Base-by-base conservation (phyloP, 1,139 yeast genomes). In the Protomyces arabidopsidicola region DNA sequence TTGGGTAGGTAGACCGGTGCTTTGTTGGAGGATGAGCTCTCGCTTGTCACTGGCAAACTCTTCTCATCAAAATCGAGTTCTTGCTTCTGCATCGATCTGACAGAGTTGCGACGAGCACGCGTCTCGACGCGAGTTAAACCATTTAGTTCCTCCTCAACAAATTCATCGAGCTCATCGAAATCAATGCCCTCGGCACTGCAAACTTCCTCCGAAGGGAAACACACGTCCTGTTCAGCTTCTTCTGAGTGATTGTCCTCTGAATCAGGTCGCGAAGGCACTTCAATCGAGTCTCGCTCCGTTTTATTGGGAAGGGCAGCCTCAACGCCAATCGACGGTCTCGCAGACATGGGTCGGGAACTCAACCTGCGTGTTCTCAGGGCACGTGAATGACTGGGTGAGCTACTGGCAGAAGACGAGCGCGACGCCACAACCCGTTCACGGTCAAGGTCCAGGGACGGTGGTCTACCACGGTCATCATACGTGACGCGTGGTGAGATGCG, bases 201-300 rank as follows among this genome's bases (percentile, higher is more conserved):
- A 20, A 69, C 84, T 70, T 86, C 89, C 24, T 89, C 84, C 60
- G 85, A 79, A 1, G 98, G 98, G 77, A 91, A 90, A 79, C 98
- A 93, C 55, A 93, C 98, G 81, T 93, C 98, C 73, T 91, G 97
- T 72, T 91, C 98, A 0, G 97, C 90, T 72, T 88, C 95, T 51
- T 64, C 62, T 14, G 53, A 55, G 34, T 58, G 56, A 27, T 55
- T 55, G 52, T 58, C 53, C 20, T 58, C 56, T 5, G 62, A 58
- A 36, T 58, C 62, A 5, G 62, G 62, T 1, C 53, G 62, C 5
- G 62, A 58, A 12, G 62, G 62, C 20, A 55, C 62, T 31, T 58
- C 62, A 35, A 58, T 24, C 35, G 56, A 51, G 22, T 9, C 48
- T n/a, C 62, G 39, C 35, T 58, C 62, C 16, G 51, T 39, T 22